Evolutionary conservation across 2,329 filamentous ascomycete genomes (phyloP), one percentile per base, ranked within the genome.

Genomic region (Cadophora malorum): DNA sequence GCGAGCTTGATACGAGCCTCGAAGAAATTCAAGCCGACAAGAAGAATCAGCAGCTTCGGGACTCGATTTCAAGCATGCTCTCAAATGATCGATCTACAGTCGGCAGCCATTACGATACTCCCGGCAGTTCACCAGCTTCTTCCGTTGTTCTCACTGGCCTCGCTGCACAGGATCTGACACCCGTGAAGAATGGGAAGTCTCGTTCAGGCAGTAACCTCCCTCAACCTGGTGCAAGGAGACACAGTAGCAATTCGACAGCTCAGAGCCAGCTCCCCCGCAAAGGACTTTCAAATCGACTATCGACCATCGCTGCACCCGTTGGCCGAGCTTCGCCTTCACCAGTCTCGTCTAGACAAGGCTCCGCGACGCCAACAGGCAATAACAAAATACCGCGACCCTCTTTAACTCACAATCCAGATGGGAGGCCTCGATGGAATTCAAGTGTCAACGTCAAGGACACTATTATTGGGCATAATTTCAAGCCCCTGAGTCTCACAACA

Each of bases 21-120:
- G 92, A 96, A 67, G 93, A 96, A 64, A 82, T 94, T 1, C 85
- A 90, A 61, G 79, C 81, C 8, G 86, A 88, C 67, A 82, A 82
- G 63, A 86, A 85, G 71, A 89, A 87, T 63, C 91, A 94, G 76
- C 91, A 95, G 74, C 84, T 97, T 60, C 88, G 95, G 58, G 95
- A 98, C 78, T 97, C 95, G 0, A 91, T 98, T 66, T 97, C 94
- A 0, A 97, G 92, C 73, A 93, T 97, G 79, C 83, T 97, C 14
- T 77, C 75, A 14, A 78, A 79, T 64, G 77, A 79, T 64, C 84
- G 86, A 16, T 80, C 83, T 23, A 84, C 82, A 64, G 76, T 81
- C 47, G 81, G 81, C 66, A 85, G 81, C 70, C 78, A 74, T 19
- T 75, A 75, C 59, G 76, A 76, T 61, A 87, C 86, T 1, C 85